A percentile compares a stretch with the other conserved stretches of the same genome.
These are phyloP conservation scores for Auricularia sp. DNA, from an alignment of 768 basidiomycete genomes.

Conservation along the genomic window DNA sequence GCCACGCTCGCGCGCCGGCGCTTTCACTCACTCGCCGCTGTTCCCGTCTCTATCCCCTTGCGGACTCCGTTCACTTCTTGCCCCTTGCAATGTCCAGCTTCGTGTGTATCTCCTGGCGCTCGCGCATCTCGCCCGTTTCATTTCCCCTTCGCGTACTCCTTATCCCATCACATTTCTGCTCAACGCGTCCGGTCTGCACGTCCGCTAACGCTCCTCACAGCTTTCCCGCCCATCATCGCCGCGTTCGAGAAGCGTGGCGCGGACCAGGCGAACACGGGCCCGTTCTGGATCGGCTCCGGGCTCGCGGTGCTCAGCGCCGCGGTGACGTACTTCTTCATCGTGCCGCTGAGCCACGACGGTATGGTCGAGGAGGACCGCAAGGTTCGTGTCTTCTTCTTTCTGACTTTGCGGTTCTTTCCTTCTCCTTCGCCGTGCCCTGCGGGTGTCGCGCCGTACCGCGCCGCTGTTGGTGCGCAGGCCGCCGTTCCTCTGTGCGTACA, in stretches of 20 bases:
- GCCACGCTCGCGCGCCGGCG: too few relatives aligned
- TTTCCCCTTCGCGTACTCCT: not conserved
- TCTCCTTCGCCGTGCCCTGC: too few relatives aligned
- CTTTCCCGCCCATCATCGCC: conserved; percentile 56
- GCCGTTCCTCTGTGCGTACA: too few relatives aligned
- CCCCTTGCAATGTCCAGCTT: too few relatives aligned
- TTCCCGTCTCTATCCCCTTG: too few relatives aligned
- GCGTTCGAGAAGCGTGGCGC: conserved; percentile 51
- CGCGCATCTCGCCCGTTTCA: too few relatives aligned
- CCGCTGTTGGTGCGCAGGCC: too few relatives aligned
- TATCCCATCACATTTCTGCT: not conserved
- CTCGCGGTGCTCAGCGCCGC: conserved; percentile 72
- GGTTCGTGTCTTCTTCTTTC: conserved; percentile 27
- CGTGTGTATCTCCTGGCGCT: too few relatives aligned
- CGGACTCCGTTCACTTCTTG: too few relatives aligned
- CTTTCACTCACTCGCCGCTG: too few relatives aligned
- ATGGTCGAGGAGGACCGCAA: conserved; percentile 67
- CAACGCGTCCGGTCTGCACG: not conserved
- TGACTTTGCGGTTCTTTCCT: too few relatives aligned
- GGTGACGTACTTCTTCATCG: conserved; percentile 62
- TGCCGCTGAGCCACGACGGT: conserved; percentile 64
- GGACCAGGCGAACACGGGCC: conserved; percentile 63
- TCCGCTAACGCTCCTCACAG: conserved; percentile 23
- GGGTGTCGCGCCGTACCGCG: too few relatives aligned
- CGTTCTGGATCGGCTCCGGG: conserved; percentile 72